Evolutionary conservation across 2,329 filamentous ascomycete genomes (phyloP), one percentile per base, ranked within the genome.

Genomic region (Nectriaceae sp.): DNA sequence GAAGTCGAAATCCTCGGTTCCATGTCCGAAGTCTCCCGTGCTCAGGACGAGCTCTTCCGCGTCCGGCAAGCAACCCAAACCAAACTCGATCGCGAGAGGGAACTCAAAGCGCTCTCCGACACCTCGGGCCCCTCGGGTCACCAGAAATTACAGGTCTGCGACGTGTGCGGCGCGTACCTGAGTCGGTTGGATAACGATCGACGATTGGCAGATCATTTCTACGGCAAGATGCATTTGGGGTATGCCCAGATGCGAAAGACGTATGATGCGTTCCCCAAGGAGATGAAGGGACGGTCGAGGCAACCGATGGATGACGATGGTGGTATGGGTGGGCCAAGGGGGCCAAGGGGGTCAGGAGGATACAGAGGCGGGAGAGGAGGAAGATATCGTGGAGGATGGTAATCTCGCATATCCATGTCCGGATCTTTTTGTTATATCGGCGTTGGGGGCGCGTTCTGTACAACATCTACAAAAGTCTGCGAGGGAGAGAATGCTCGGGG

Each of bases 221-320:
- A 97, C 70, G 94, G 94, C 19, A 99, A 99, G 78, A 99, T 99
- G 94, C 94, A 99, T 66, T 75, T 99, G 48, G 94, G 94, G 0
- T 99, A 97, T 68, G 94, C 94, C 15, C 90, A 96, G 73, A 99
- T 99, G 94, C 84, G 94, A 61, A 96, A 94, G 78, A 94, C 91
- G 3, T 91, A 84, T 63, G 91, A 96, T 47, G 76, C 82, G n/a
- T 84, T 99, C 54, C 87, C 87, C 43, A 91, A 91, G 70, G 91
- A 97, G 66, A 78, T 96, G 70, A 89, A 90, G 65, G 87, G 87
- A 2, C 77, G 89, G 21, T 76, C 79, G 40, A 81, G 83, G 35
- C 84, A 82, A 16, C 73, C 75, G 18, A 77, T 82, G 59, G 76
- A 80, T 46, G 77, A 72, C 10, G 66, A 77, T 52, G 73, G 73